Evolutionary conservation across 805 yeast genomes (phyloP).

Genomic region (Yarrowia sp.): DNA sequence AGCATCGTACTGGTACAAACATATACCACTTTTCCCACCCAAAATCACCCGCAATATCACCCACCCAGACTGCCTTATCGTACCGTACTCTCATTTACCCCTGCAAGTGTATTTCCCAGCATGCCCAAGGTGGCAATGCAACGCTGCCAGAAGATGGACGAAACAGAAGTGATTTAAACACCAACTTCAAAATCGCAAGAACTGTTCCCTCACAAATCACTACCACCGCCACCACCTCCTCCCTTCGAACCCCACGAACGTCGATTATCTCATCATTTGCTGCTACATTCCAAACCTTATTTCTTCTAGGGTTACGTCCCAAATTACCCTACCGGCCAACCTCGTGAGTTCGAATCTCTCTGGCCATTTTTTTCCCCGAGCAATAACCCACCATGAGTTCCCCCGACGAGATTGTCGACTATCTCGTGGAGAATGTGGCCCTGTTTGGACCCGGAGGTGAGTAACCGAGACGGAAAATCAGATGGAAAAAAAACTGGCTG

Average conservation of each 20-base stretch:
- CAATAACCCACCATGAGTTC: constrained; percentile 39
- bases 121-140: too few species aligned
- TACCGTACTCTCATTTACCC: too few species aligned
- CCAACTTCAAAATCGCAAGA: too few species aligned
- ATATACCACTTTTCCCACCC: too few species aligned
- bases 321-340: constrained; percentile 35
- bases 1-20: too few species aligned
- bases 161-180: too few species aligned
- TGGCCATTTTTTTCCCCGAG: constrained; percentile 5
- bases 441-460: constrained; percentile 48
- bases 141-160: too few species aligned
- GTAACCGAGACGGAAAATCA: constrained; percentile 3
- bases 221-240: neutral
- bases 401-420: constrained; percentile 48
- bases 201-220: neutral
- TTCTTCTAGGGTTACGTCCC: constrained; percentile 18
- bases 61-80: too few species aligned
- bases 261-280: neutral
- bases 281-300: neutral
- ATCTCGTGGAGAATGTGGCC: constrained; percentile 47
- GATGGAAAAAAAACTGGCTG: neutral
- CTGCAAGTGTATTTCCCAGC: too few species aligned
- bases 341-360: constrained; percentile 38
- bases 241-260: constrained; percentile 8
- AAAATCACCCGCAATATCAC: too few species aligned